Evolutionary conservation across 257 asterid genomes (phyloP).

Genomic region (Capsicum baccatum): DNA sequence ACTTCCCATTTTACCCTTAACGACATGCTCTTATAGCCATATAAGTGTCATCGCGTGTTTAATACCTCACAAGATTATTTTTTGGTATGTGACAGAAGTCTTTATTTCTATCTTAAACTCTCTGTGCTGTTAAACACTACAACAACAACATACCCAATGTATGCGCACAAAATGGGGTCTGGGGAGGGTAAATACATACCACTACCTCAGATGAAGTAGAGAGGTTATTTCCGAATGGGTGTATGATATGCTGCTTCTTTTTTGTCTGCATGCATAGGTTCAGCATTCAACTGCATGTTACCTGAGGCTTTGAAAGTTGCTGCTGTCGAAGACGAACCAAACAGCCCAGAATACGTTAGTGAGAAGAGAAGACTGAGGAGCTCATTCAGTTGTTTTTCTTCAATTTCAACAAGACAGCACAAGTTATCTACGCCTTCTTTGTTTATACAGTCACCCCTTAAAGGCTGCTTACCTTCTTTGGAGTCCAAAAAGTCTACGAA

Average conservation of each 20-base stretch:
- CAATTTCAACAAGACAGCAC: conserved; percentile 83
- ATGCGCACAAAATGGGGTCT: no score
- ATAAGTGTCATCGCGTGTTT: background rate
- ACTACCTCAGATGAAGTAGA: no score
- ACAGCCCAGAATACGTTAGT: conserved; percentile 47
- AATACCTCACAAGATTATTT: background rate
- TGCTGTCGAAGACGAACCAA: conserved; percentile 69
- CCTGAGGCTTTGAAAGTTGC: conserved; percentile 82
- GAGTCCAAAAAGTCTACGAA: conserved; percentile 61
- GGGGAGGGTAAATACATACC: no score
- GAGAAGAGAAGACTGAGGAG: conserved; percentile 79
- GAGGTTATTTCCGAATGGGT: background rate
- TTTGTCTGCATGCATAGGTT: conserved; percentile 48
- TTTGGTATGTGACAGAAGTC: background rate
- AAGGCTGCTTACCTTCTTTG: conserved; percentile 76
- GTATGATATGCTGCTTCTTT: conserved; percentile 1
- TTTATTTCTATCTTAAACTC: background rate
- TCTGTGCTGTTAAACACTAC: background rate
- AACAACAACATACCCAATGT: no score
- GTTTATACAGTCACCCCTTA: conserved; percentile 73
- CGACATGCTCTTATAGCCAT: background rate
- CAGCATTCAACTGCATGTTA: conserved; percentile 69
- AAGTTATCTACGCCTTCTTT: conserved; percentile 73
- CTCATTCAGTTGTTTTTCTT: conserved; percentile 73
- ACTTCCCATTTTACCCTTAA: background rate